A percentile compares a stretch with the other conserved stretches of the same genome.
Conservation (phyloP, 2,329 filamentous ascomycete species). For the Fusarium sarcochroum region DNA sequence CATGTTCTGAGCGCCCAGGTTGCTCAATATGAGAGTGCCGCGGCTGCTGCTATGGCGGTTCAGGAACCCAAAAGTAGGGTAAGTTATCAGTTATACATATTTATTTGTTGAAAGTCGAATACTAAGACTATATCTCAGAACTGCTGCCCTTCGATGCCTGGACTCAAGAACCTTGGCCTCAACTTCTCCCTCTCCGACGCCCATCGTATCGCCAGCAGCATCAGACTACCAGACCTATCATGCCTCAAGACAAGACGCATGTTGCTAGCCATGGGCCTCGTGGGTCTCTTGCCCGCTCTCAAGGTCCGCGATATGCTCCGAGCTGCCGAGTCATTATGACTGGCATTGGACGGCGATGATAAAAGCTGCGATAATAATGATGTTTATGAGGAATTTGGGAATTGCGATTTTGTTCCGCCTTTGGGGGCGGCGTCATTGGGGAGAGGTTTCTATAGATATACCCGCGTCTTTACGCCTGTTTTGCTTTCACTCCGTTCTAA, state of each 20-base stretch:
- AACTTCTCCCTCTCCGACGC: slow-evolving; percentile 41
- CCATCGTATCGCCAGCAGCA: slow-evolving; percentile 30
- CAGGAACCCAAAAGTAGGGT: slow-evolving; percentile 32
- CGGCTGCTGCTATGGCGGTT: slow-evolving; percentile 19
- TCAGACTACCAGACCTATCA: slow-evolving; percentile 45
- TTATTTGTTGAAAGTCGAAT: background rate
- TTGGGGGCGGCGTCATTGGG: slow-evolving; percentile 38
- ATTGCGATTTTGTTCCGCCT: slow-evolving; percentile 38
- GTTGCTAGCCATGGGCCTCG: slow-evolving; percentile 51
- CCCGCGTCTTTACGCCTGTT: slow-evolving; percentile 43
- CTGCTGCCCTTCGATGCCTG: slow-evolving; percentile 37
- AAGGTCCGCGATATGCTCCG: slow-evolving; percentile 40
- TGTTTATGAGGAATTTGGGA: slow-evolving; percentile 33
- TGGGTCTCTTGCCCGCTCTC: slow-evolving; percentile 47
- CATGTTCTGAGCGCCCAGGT: slow-evolving; percentile 51
- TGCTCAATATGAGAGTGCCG: slow-evolving; percentile 40
- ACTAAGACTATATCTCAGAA: slow-evolving; percentile 29
- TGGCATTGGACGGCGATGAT: slow-evolving; percentile 3
- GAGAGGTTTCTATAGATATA: slow-evolving; percentile 49
- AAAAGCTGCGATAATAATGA: slow-evolving; percentile 8
- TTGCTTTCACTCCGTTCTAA: slow-evolving; percentile 35
- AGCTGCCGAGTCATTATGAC: slow-evolving; percentile 46
- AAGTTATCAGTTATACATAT: slow-evolving; percentile 11
- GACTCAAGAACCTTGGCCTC: slow-evolving; percentile 37
- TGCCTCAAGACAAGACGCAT: slow-evolving; percentile 50